phyloP scores from a whole-genome alignment of 306 rosid species.

The Vicia villosa region DNA sequence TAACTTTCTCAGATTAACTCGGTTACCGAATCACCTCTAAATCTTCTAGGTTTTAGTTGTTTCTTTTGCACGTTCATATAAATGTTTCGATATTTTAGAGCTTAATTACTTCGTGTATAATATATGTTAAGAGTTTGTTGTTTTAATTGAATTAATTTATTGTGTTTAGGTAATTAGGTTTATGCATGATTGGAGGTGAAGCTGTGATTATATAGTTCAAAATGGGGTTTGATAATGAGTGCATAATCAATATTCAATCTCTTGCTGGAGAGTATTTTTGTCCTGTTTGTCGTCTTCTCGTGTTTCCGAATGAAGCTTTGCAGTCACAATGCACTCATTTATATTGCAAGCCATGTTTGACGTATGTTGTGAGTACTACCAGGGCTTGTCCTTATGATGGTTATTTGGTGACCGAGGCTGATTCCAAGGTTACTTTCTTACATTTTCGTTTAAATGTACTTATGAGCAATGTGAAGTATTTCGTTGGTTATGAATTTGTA shows the following conservation, averaged over 20 bases:
- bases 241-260: slow-evolving; percentile 90
- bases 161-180: slow-evolving; percentile 39
- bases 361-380: slow-evolving; percentile 77
- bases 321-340: slow-evolving; percentile 96
- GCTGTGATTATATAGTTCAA: slow-evolving; percentile 31
- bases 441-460: background rate
- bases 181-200: slow-evolving; percentile 49
- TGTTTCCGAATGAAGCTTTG: slow-evolving; percentile 87
- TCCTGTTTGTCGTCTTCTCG: slow-evolving; percentile 93
- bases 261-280: slow-evolving; percentile 99
- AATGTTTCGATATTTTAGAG: too few relatives aligned
- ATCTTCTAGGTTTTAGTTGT: background rate
- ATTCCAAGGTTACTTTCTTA: slow-evolving; percentile 74
- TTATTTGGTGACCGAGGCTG: slow-evolving; percentile 89
- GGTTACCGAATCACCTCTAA: background rate
- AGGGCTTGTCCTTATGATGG: slow-evolving; percentile 98
- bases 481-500: slow-evolving; percentile 2
- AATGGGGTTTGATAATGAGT: slow-evolving; percentile 98
- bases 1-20: background rate
- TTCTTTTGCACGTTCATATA: background rate
- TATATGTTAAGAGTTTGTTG: background rate
- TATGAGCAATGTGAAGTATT: background rate
- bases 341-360: slow-evolving; percentile 93
- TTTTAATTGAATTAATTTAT: background rate
- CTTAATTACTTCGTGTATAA: too few relatives aligned